A percentile compares a stretch with the other conserved stretches of the same genome.
Conservation (phyloP, 495 filamentous ascomycete genomes). For the Margaritispora aquatica region DNA sequence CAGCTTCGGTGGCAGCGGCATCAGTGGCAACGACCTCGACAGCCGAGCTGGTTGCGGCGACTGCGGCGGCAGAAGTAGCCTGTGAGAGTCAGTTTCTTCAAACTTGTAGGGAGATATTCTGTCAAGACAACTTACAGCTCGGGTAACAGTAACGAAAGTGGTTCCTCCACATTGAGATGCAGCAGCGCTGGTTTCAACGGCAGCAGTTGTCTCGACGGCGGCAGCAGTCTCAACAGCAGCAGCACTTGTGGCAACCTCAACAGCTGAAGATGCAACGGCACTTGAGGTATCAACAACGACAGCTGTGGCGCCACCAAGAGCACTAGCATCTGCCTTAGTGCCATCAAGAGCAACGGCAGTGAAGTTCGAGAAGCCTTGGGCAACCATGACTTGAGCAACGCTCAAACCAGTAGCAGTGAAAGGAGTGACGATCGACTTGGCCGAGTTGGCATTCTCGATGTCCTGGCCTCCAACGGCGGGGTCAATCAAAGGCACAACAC, state of each 20-base stretch:
- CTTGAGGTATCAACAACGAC: conserved; percentile 4
- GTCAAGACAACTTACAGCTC: conserved; percentile 8
- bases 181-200: neutral
- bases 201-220: neutral
- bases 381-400: conserved; percentile 46
- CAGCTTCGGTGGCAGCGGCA: too few species aligned
- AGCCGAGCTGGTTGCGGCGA: neutral
- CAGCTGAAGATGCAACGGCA: neutral
- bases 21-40: neutral
- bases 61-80: neutral
- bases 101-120: neutral
- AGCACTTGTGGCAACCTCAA: neutral
- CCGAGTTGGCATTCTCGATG: conserved; percentile 47
- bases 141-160: conserved; percentile 17
- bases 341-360: conserved; percentile 29
- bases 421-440: conserved; percentile 37
- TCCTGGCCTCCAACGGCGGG: conserved; percentile 46
- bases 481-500: conserved; percentile 55
- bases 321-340: conserved; percentile 10
- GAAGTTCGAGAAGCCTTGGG: conserved; percentile 51
- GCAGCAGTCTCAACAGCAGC: neutral
- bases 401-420: conserved; percentile 47
- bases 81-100: neutral
- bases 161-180: conserved; percentile 6
- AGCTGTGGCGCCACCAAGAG: conserved; percentile 13